Evolutionary conservation across 2,329 filamentous ascomycete species (phyloP).

Genomic region (Colletotrichum paranaense): DNA sequence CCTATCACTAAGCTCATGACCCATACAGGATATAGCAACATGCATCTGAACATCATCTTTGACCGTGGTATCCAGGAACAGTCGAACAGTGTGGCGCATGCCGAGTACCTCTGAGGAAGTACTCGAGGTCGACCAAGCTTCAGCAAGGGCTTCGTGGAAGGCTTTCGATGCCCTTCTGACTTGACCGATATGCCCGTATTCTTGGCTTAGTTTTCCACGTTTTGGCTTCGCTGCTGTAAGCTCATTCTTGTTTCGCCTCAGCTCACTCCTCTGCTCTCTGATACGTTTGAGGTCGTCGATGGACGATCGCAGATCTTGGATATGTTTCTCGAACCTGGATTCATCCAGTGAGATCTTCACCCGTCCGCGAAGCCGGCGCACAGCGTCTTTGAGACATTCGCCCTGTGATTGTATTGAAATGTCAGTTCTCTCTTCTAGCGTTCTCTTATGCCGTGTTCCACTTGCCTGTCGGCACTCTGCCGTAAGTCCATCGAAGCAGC

Average conservation of each 20-base stretch:
- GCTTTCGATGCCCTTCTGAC: conserved; percentile 6
- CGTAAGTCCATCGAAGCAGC: neutral
- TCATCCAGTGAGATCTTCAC: neutral
- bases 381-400: neutral
- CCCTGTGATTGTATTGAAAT: accelerated
- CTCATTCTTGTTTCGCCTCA: neutral
- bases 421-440: neutral
- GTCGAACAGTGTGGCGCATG: conserved; percentile 11
- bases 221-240: neutral
- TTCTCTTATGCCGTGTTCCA: neutral
- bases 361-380: neutral
- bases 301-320: neutral
- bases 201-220: neutral
- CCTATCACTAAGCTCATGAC: neutral
- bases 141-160: conserved; percentile 12
- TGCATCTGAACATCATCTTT: conserved; percentile 13
- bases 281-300: conserved; percentile 1
- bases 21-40: conserved; percentile 17
- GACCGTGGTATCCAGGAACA: conserved; percentile 6
- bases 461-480: neutral
- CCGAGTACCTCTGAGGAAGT: neutral
- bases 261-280: neutral
- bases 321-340: neutral
- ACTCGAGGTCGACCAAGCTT: conserved; percentile 1
- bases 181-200: neutral